Base-by-base conservation (phyloP, 306 rosid species). In the Vigna angularis region DNA sequence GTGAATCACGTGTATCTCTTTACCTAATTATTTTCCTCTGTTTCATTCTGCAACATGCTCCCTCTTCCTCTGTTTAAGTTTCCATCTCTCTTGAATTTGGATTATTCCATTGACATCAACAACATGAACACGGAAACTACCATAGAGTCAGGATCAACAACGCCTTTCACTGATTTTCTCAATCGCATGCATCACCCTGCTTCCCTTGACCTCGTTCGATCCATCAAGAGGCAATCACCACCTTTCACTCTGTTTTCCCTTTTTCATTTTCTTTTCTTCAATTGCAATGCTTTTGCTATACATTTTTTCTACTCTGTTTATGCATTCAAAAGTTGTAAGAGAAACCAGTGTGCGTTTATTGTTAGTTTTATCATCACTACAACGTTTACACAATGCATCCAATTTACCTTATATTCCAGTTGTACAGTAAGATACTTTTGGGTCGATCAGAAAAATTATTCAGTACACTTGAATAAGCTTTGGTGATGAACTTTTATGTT, bases 171-270 rank as follows among this genome's bases (percentile, higher is more conserved):
- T 26, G 97, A 85, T 79, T 91, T 88, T 81, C 93, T 91, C 40
- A 84, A 90, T 64, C 97, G 94, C 32, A 90, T 91, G 97, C 87
- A 94, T 68, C 89, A 91, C 75, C 97, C 93, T 53, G 84, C 94
- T 72, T 90, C 93, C 64, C 80, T 86, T 55, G 83, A 90, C 82
- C 93, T 91, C 22, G 90, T 91, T 28, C 90, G 94, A 32, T 87
- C 93, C 58, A 91, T 90, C 75, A 90, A 88, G 80, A 91, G 93
- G 97, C 52, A 72, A 52, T 0, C 55, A 50, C 26, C 26, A 10
- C 45, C 45, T 20, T 59, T 50, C 11, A 2, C 12, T 51, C 47
- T 42, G 9, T 42, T 51, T 7, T 30, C 10, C 3, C 34, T 79
- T 14, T 14, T 22, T 0, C 20, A 44, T 34, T 8, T 47, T 44